Evolutionary conservation across 2,329 filamentous ascomycete species (phyloP), one percentile per base, ranked within the genome.

Genomic region (Penicillium brevicompactum): DNA sequence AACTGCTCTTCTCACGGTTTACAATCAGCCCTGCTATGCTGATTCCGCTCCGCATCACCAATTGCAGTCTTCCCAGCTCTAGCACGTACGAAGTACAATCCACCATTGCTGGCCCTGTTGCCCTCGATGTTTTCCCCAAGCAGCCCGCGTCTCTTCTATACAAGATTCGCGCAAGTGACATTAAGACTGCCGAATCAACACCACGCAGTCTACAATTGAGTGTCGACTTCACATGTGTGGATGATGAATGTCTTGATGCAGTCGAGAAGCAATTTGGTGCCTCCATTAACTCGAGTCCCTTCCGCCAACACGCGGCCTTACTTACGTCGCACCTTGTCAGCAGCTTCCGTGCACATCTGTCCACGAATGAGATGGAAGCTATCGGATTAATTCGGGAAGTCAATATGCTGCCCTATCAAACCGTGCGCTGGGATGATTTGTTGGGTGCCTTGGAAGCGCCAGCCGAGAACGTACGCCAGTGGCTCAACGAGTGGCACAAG

Each of bases 91-190:
- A 85, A 0, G 74, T 82, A 5, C 70, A 81, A 2, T 78, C 84
- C 6, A 75, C 72, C 63, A 81, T 74, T 50, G 78, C 76, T 16
- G 74, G 62, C 52, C 73, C 45, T 62, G 75, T 61, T 54, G 72
- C 58, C 61, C 76, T 90, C 14, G 77, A 87, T 44, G 82, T 96
- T 3, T 96, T 93, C 64, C 85, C 88, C 0, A 88, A 88, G 60
- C 91, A 96, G 65, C 90, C 93, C 0, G 88, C 90, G 1, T 90
- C 88, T 13, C 74, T 96, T 9, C 77, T 93, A 0, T 96, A 95
- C 76, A 91, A 87, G 67, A 88, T 97, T 51, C 84, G 62, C 21
- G 69, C 65, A 31, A 64, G 62, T 46, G 34, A 46, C 21, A 53
- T 53, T 34, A 51, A 62, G 14, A 51, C 56, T 13, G 56, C 59